Evolutionary conservation across 148 eudicot genomes (phyloP), one percentile per base, ranked within the genome.

Genomic region (Arbutus unedo): DNA sequence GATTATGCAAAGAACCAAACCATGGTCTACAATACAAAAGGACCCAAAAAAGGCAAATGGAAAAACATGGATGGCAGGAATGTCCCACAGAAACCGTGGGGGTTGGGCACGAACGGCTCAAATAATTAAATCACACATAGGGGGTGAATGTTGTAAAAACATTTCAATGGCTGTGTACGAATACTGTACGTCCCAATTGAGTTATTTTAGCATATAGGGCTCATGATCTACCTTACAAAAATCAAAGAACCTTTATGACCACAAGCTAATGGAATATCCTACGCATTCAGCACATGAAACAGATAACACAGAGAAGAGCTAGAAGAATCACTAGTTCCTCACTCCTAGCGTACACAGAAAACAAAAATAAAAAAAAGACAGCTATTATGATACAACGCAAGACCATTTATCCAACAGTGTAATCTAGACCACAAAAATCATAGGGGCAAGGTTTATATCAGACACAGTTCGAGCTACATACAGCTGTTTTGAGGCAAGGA

Each of bases 21-120:
- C 21, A 43, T 44, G 45, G 43, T 10, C 50, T 38, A 67, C 5
- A 31, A 31, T 18, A 72, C 18, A 72, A 8, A 72, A 5, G 43
- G 49, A 66, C 8, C 49, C 0, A 51, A 51, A 76, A 31, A 21
- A 51, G 56, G 1, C 2, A 76, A 76, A 76, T 11, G 10, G 9
- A 5, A 76, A 76, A n/a, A 64, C 38, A 70, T 70, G 74, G n/a
- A 68, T 44, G 48, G 49, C 74, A 43, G 74, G n/a, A 14, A 64
- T 41, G 49, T 7, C 8, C 21, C 48, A 14, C 74, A 15, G 74
- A 19, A 70, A 41, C 3, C 0, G 5, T 19, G 14, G 64, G 3
- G 64, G 23, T 15, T 13, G 3, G 64, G 23, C 5, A 16, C 6
- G 7, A 14, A 57, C 15, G 21, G 14, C 6, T 44, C 18, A 41